Evolutionary conservation across 495 filamentous ascomycete genomes (phyloP), one percentile per base, ranked within the genome.

Genomic region (Penicillium daleae): DNA sequence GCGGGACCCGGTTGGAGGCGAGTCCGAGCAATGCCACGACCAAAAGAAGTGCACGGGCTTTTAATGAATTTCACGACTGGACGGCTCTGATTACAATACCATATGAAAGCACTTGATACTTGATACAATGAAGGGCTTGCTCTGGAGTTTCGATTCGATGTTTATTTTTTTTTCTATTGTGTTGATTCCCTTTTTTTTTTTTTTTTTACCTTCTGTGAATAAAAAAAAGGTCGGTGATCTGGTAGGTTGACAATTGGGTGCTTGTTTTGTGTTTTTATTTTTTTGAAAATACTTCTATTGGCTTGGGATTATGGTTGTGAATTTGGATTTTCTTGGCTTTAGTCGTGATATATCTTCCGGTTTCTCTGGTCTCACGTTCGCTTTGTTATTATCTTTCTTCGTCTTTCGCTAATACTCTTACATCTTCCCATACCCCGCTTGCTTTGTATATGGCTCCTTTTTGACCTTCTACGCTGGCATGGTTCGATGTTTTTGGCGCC

Each of bases 21-120:
- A 12, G 10, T 1, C 17, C 24, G 27, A 26, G 53, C 48, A 39
- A 60, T 21, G 40, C 46, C 48, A 51, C 32, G 51, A 57, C 21
- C 50, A 40, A 61, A 65, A 37, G 35, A 57, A 35, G 52, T 32
- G 52, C 22, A 59, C 51, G 24, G 61, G 66, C 21, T 48, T 57
- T 61, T 66, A 70, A 72, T 58, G 70, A 72, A 32, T 40, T 63
- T 55, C 31, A 72, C 62, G 70, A 72, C 62, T 71, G 24, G 57
- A 71, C 69, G 69, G 69, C 66, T 69, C 46, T 63, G 62, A 63
- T 37, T 59, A 51, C 42, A 61, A 71, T 57, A 63, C 56, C 40
- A 59, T 56, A 48, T 46, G 50, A 52, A 42, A 63, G 54, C 60
- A 51, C 60, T 32, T 50, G 46, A 50, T 55, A 42, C 21, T 61